Conservation (phyloP, 1,284 basidiomycete species). For the Trichosporon asahii region DNA sequence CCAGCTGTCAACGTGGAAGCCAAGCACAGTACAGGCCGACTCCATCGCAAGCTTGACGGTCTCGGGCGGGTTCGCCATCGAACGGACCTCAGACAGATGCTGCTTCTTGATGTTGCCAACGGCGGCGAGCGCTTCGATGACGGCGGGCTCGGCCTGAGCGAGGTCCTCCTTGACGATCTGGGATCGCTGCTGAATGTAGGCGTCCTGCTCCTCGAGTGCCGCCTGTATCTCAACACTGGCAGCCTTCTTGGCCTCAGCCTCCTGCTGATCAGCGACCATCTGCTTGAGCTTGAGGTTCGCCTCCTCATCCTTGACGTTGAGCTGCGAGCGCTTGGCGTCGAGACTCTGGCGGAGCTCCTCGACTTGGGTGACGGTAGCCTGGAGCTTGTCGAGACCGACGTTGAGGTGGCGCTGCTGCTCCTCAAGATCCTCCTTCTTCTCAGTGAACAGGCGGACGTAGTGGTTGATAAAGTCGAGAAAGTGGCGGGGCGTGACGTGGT, state of each 20-base stretch:
- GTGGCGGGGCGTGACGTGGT: conserved; percentile 96
- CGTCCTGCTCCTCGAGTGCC: conserved; percentile 85
- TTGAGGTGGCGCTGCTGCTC: conserved; percentile 99
- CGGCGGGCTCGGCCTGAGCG: conserved; percentile 96
- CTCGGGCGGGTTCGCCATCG: conserved; percentile 98
- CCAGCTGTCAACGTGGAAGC: conserved; percentile 91
- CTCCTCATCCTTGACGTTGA: conserved; percentile 88
- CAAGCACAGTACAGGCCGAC: conserved; percentile 95
- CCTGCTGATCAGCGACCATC: conserved; percentile 98
- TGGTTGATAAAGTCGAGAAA: conserved; percentile 99
- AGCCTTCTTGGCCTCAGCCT: conserved; percentile 95
- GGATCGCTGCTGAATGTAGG: conserved; percentile 79
- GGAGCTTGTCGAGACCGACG: conserved; percentile 95
- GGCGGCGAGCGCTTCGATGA: conserved; percentile 87
- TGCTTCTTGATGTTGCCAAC: conserved; percentile 97
- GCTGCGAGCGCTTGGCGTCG: conserved; percentile 86
- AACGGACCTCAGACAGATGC: conserved; percentile 94
- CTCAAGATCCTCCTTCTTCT: conserved; percentile 97
- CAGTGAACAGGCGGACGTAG: conserved; percentile 91
- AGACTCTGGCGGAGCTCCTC: conserved; percentile 94
- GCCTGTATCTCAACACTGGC: conserved; percentile 95
- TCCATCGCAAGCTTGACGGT: conserved; percentile 99
- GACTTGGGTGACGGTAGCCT: conserved; percentile 91
- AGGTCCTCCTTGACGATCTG: conserved; percentile 91
- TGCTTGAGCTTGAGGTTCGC: conserved; percentile 96